These are phyloP conservation scores for Ciborinia camelliae DNA, from an alignment of 2,329 filamentous ascomycete species.

Conservation along the genomic window DNA sequence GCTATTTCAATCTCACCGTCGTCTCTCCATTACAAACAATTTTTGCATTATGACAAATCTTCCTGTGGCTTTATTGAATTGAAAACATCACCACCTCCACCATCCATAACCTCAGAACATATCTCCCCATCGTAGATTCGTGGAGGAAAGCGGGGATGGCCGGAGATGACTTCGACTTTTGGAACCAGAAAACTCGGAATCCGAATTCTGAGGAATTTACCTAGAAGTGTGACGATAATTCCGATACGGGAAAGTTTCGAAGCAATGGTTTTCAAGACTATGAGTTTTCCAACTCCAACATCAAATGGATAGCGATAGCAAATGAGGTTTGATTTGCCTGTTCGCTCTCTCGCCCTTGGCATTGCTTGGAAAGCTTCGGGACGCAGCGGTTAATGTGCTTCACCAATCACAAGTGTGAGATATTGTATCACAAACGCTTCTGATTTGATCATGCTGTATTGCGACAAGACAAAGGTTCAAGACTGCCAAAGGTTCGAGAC, in stretches of 20 bases:
- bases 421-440: not conserved
- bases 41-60: not conserved
- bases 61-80: not conserved
- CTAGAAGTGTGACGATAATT: not conserved
- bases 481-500: not conserved
- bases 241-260: not conserved
- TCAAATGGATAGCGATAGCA: not conserved
- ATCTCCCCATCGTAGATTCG: not conserved
- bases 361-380: not conserved
- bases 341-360: not conserved
- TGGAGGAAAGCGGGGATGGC: too few relatives aligned
- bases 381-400: not conserved
- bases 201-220: not conserved
- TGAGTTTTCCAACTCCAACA: too few relatives aligned
- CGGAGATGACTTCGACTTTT: not conserved
- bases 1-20: not conserved
- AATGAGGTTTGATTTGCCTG: not conserved
- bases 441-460: slow-evolving; percentile 1
- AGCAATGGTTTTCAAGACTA: not conserved
- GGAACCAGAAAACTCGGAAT: not conserved
- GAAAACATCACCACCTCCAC: not conserved
- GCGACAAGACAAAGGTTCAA: not conserved
- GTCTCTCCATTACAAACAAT: not conserved
- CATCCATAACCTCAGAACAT: not conserved
- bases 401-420: slow-evolving; percentile 12